Percentiles rank a stretch among this genome's conserved stretches.
These are phyloP conservation scores for Apiospora aurea DNA, from an alignment of 2,329 filamentous ascomycete species.

Conservation along the genomic window DNA sequence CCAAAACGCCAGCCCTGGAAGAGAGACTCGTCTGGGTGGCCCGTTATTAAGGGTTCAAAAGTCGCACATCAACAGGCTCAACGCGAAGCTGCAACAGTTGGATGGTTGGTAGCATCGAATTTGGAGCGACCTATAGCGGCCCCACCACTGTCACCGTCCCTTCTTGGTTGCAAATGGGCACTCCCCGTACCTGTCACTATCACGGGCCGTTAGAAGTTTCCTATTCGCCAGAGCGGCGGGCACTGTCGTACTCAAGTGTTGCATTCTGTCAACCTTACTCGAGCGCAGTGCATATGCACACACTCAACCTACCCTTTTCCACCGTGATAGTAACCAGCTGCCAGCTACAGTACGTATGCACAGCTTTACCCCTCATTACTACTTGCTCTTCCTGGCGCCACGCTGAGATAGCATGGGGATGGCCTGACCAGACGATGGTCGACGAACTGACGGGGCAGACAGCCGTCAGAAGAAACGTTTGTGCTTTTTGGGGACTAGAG, in stretches of 20 bases:
- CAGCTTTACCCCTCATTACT: background rate
- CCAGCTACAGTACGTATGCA: background rate
- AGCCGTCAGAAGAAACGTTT: constrained; percentile 14
- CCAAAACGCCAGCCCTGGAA: background rate
- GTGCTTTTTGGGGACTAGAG: background rate
- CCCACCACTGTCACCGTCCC: background rate
- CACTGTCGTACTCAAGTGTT: background rate
- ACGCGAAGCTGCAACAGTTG: background rate
- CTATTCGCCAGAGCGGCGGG: background rate
- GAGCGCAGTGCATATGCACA: background rate
- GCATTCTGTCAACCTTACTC: background rate
- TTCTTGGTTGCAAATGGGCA: background rate
- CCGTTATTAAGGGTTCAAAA: background rate
- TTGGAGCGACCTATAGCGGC: constrained; percentile 1
- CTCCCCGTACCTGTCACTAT: constrained; percentile 10
- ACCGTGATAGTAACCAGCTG: background rate
- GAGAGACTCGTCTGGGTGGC: background rate
- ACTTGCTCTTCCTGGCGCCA: background rate
- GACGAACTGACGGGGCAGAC: constrained; percentile 14
- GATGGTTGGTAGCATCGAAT: constrained; percentile 8
- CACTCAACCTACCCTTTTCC: background rate
- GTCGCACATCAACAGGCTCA: background rate
- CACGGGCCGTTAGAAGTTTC: background rate
- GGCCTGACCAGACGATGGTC: background rate
- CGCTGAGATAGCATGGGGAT: constrained; percentile 2